These are phyloP conservation scores for Hortiboletus campestris DNA, from an alignment of 768 basidiomycete species.

Conservation along the genomic window DNA sequence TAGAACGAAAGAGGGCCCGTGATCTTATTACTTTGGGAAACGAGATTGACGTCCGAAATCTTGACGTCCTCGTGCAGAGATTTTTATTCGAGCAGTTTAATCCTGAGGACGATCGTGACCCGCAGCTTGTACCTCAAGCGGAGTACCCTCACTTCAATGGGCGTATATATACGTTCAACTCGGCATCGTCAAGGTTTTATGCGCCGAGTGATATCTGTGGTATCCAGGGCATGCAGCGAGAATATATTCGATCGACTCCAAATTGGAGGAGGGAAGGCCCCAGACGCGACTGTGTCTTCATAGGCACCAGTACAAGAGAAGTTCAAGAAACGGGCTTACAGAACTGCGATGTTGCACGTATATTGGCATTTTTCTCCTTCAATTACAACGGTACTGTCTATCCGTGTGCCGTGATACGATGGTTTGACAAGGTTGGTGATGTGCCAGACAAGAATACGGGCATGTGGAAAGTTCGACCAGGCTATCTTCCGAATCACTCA, in stretches of 20 bases:
- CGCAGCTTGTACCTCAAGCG: not conserved
- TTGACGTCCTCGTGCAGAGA: not conserved
- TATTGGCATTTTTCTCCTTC: not conserved
- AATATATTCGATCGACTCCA: not conserved
- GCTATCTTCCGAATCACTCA: not conserved
- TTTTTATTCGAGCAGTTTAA: not conserved
- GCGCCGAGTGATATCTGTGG: not conserved
- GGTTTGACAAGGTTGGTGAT: not conserved
- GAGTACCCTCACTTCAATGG: not conserved
- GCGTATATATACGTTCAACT: not conserved
- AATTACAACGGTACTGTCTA: not conserved
- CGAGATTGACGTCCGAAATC: not conserved
- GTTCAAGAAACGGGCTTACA: too few species aligned
- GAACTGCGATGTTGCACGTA: too few species aligned
- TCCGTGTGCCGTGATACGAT: not conserved
- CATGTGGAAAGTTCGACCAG: not conserved
- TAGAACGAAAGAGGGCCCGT: not conserved
- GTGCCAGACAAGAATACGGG: not conserved
- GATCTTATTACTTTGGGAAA: not conserved
- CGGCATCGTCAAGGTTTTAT: not conserved
- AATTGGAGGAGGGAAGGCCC: not conserved
- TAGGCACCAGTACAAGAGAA: not conserved
- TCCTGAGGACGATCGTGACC: not conserved
- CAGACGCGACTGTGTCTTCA: not conserved
- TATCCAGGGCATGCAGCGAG: not conserved